These are phyloP conservation scores for Cymbopogon citratus DNA, from an alignment of 176 grass and related monocot genomes.

Conservation along the genomic window DNA sequence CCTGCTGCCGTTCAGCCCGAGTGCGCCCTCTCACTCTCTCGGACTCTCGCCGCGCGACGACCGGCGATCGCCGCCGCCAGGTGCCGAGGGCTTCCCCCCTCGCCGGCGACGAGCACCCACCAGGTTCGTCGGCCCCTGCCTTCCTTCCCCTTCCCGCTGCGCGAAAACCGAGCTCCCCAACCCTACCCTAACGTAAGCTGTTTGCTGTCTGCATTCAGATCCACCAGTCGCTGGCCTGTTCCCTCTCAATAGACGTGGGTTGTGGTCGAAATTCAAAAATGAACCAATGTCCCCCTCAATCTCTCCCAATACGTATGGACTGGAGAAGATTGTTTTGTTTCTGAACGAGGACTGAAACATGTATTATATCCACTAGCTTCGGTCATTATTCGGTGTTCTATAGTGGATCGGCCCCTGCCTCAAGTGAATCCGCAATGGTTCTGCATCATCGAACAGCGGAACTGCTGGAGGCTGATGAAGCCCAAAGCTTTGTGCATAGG, in stretches of 20 bases:
- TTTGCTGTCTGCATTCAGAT: not conserved
- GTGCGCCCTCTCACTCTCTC: too few species aligned
- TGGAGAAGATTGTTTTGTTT: not conserved
- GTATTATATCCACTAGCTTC: not conserved
- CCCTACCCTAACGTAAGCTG: not conserved
- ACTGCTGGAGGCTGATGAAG: slow-evolving; percentile 9
- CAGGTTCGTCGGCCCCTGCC: not conserved
- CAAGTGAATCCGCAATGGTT: slow-evolving; percentile 24
- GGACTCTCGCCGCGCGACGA: too few species aligned
- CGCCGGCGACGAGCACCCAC: not conserved
- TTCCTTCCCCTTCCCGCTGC: not conserved
- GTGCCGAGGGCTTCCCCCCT: not conserved
- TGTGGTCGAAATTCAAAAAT: not conserved
- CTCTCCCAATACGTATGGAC: not conserved
- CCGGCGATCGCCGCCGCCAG: not conserved
- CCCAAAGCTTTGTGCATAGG: slow-evolving; percentile 64
- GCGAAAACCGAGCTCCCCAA: not conserved
- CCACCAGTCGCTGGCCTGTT: not conserved
- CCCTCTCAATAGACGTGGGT: not conserved
- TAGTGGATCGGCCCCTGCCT: not conserved
- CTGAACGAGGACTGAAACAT: not conserved
- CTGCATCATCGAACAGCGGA: not conserved
- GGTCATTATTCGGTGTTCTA: not conserved
- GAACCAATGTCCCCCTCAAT: not conserved
- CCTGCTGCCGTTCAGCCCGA: not conserved